These are phyloP conservation scores for Penicillium olsonii DNA, from an alignment of 2,329 filamentous ascomycete species.

Conservation along the genomic window DNA sequence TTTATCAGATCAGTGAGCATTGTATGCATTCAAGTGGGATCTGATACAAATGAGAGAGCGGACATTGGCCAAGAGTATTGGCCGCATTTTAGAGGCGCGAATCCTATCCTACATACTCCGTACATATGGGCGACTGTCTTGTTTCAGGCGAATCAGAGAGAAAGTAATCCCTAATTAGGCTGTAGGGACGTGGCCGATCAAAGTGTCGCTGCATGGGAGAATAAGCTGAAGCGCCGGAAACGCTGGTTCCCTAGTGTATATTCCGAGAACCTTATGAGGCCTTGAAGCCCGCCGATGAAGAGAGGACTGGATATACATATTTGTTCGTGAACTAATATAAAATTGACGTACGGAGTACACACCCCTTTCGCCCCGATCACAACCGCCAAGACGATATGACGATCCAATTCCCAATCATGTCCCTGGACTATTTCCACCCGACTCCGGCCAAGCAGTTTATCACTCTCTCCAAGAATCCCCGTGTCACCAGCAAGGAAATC, in stretches of 20 bases:
- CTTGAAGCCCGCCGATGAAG: neutral
- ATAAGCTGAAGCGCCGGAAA: neutral
- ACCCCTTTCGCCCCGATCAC: neutral
- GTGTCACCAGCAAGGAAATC: constrained; percentile 5
- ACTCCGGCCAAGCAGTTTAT: constrained; percentile 14
- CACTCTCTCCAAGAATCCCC: constrained; percentile 6
- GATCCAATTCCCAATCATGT: constrained; percentile 16
- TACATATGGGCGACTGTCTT: neutral
- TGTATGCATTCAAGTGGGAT: constrained; percentile 5
- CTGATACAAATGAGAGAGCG: constrained; percentile 2
- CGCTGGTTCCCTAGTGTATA: neutral
- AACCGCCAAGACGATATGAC: constrained; percentile 1
- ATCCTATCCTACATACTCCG: too few species aligned
- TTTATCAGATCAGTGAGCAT: constrained; percentile 4
- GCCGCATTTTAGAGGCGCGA: constrained; percentile 5
- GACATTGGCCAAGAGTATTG: neutral
- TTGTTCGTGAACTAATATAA: too few species aligned
- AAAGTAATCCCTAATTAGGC: neutral
- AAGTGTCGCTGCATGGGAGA: neutral
- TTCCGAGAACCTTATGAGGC: neutral
- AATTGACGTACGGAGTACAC: too few species aligned
- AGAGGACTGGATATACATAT: neutral
- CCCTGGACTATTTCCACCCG: constrained; percentile 10
- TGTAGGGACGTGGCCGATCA: too few species aligned
- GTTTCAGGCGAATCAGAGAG: constrained; percentile 1